Evolutionary conservation across 1,139 yeast genomes (phyloP), one percentile per base, ranked within the genome.

Genomic region (Suhomyces ambrosiae): DNA sequence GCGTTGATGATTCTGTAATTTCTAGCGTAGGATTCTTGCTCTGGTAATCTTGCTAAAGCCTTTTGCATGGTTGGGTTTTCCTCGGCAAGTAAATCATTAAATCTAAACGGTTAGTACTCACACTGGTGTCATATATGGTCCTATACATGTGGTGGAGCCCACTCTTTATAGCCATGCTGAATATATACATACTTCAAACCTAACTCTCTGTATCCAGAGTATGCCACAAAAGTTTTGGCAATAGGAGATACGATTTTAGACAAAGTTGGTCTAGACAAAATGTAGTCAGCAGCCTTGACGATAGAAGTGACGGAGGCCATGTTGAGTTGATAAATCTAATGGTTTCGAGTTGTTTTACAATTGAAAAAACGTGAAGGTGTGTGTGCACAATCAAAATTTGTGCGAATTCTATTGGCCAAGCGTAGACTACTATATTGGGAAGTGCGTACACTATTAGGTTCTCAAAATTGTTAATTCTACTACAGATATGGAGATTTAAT

Each of bases 1-100:
- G 97, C 97, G 52, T 94, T 86, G 49, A 92, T 75, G 48, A 86
- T 76, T 76, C 98, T 86, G 80, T 73, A 92, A 61, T 84, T 85
- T 74, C 98, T 87, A 50, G 95, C 88, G 66, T 92, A 92, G 29
- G 82, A 70, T 61, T 85, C 95, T 38, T 80, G 79, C 40, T 80
- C 80, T 52, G 97, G 95, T 56, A 92, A 74, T 78, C 98, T 87
- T 46, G 79, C 68, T 46, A 92, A 68, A 39, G 97, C 98, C 60
- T 81, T 88, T 73, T 88, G 94, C 71, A 85, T 77, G 42, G 80
- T 71, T 56, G 90, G 90, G 63, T 74, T 83, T 74, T 92, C 98
- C 71, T 92, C 98, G 48, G 78, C 68, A 49, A 92, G 66, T 58
- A 92, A 69, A 66, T 92, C 98, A 61, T 92, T 94, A 60, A 82